Evolutionary conservation across 441 rosid species (phyloP).

Genomic region (Euphorbia schlechtendalii): DNA sequence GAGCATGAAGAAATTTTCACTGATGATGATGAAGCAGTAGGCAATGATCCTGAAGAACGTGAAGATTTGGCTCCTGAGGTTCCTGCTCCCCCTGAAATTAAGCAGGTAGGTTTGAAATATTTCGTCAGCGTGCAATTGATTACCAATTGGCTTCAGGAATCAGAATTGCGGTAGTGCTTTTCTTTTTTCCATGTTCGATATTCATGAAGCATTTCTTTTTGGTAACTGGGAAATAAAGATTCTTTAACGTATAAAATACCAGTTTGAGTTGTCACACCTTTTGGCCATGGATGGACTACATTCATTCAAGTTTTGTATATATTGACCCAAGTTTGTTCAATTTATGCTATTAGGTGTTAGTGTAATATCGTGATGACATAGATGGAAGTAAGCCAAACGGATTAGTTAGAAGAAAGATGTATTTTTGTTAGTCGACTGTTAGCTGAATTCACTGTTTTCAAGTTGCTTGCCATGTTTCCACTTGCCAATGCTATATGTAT

Average conservation of each 20-base stretch:
- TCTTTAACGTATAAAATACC: not conserved
- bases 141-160: not conserved
- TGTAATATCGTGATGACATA: not conserved
- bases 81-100: constrained; percentile 97
- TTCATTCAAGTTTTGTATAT: not conserved
- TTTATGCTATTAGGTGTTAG: not conserved
- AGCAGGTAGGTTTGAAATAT: constrained; percentile 42
- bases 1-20: constrained; percentile 99
- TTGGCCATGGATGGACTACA: too few species aligned
- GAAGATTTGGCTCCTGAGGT: constrained; percentile 92
- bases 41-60: constrained; percentile 84
- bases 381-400: too few species aligned
- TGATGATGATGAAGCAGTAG: constrained; percentile 98
- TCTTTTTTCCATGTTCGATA: too few species aligned
- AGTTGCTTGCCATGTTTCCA: constrained; percentile 8
- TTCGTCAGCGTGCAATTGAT: not conserved
- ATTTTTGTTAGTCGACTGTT: not conserved
- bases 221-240: not conserved
- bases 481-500: not conserved
- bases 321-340: not conserved
- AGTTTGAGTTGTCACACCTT: not conserved
- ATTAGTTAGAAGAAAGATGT: too few species aligned
- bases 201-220: not conserved
- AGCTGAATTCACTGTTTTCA: not conserved
- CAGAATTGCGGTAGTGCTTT: too few species aligned